Evolutionary conservation across 2,329 filamentous ascomycete genomes (phyloP).

Genomic region (Hypomyces perniciosus): DNA sequence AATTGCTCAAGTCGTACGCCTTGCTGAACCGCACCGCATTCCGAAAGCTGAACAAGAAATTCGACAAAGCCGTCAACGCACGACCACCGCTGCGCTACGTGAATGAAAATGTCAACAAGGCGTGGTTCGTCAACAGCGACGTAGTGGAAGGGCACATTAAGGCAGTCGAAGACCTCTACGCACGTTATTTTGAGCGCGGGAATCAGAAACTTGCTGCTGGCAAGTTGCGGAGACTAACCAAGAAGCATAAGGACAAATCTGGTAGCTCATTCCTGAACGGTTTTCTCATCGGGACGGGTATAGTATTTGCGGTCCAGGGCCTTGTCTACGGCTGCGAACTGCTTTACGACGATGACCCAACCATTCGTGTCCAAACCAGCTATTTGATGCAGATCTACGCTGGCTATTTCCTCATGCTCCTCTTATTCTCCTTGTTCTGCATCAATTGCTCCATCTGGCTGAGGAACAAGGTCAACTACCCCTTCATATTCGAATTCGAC

Average conservation of each 20-base stretch:
- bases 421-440: conserved; percentile 78
- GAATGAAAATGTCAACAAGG: conserved; percentile 82
- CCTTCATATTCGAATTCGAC: conserved; percentile 96
- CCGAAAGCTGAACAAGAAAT: conserved; percentile 98
- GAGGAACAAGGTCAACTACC: conserved; percentile 83
- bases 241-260: conserved; percentile 50
- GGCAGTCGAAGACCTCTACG: conserved; percentile 83
- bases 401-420: conserved; percentile 80
- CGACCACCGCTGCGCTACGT: conserved; percentile 75
- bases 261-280: conserved; percentile 55
- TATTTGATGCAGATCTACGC: conserved; percentile 86
- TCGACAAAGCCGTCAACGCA: conserved; percentile 82
- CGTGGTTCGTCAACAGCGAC: conserved; percentile 89
- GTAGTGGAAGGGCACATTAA: conserved; percentile 74
- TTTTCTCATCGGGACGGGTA: conserved; percentile 61
- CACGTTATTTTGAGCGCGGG: conserved; percentile 87
- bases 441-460: conserved; percentile 80
- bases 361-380: conserved; percentile 47
- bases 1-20: conserved; percentile 87
- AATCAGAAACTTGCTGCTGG: conserved; percentile 87
- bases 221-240: conserved; percentile 72
- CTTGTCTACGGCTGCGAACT: conserved; percentile 55
- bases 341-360: conserved; percentile 41
- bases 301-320: conserved; percentile 61
- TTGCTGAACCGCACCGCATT: conserved; percentile 89